Base-by-base conservation (phyloP, 2,329 filamentous ascomycete genomes). In the Phialophora chinensis region DNA sequence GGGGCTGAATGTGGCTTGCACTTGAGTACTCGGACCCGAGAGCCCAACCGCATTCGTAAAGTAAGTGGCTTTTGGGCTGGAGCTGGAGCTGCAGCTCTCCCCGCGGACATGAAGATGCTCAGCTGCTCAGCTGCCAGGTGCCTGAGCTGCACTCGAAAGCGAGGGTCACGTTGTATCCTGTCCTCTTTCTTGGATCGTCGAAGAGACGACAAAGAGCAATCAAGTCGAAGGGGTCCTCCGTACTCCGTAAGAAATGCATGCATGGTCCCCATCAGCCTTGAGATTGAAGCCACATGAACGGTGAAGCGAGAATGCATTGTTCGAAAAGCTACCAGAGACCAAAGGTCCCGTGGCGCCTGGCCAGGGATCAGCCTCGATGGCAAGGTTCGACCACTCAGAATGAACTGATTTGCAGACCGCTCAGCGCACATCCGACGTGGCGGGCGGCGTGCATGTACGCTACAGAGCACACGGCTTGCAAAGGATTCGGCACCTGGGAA, bases 1-100 rank as follows among this genome's bases (percentile, higher is more conserved):
- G 52, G 27, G 52, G 52, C 52, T 29, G 52, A 29, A 29, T 25
- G 52, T 29, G 52, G 52, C 52, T 29, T 55, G 52, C 52, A 11
- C 50, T 6, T 6, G 2, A 0, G 3, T 12, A 12, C 33, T 12
- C 33, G 10, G 3, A 11, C 33, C 33, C 11, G 33, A 35, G 33
- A 35, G 33, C 33, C 3, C 33, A 12, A 3, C 10, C 33, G 33
- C 33, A 12, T 35, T 12, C 11, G 33, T 12, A 12, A 2, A 2
- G 23, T 12, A 4, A 35, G 33, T 33, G 3, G 3, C 33, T 4
- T 12, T 29, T 55, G 52, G n/a, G 17, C 52, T 27, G 11, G 12
- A 11, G 17, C 27, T 27, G 11, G 12, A 11, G 27, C 52, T 33
- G 25, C 52, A 55, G 27, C 50, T 17, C 27, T 53, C 12, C 12